These are phyloP conservation scores for Forsythia suspensa DNA, from an alignment of 257 asterid species.

Conservation along the genomic window DNA sequence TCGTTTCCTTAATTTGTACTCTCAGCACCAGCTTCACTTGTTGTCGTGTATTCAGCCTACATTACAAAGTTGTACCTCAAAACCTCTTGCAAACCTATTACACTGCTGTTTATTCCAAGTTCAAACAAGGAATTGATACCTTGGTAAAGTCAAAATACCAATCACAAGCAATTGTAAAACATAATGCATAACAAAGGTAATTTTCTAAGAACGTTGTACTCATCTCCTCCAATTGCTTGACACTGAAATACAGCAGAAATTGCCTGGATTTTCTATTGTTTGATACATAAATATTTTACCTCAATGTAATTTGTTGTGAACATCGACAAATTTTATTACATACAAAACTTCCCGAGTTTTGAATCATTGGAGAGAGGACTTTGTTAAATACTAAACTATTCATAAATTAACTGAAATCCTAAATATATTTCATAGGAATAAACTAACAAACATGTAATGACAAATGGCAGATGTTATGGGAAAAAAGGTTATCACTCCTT, in stretches of 20 bases:
- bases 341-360: not conserved
- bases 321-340: constrained; percentile 32
- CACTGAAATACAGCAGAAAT: constrained; percentile 10
- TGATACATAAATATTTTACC: constrained; percentile 8
- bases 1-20: not conserved
- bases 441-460: constrained; percentile 35
- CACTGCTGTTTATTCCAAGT: constrained; percentile 19
- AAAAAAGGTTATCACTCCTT: constrained; percentile 21
- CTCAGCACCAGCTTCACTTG: not conserved
- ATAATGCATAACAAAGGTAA: not conserved
- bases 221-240: constrained; percentile 23
- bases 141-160: not conserved
- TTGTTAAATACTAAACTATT: constrained; percentile 17
- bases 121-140: constrained; percentile 3
- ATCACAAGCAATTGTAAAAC: not conserved
- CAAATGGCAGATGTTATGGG: constrained; percentile 29
- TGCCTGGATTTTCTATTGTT: constrained; percentile 15
- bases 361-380: constrained; percentile 9
- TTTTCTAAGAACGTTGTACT: constrained; percentile 21
- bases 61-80: not conserved
- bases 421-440: constrained; percentile 9
- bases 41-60: not conserved
- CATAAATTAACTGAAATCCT: not conserved
- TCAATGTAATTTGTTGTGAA: constrained; percentile 20
- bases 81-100: constrained; percentile 9